A percentile compares a stretch with the other conserved stretches of the same genome.
Conservation (phyloP, 805 yeast genomes). For the Blastobotrys robertii region DNA sequence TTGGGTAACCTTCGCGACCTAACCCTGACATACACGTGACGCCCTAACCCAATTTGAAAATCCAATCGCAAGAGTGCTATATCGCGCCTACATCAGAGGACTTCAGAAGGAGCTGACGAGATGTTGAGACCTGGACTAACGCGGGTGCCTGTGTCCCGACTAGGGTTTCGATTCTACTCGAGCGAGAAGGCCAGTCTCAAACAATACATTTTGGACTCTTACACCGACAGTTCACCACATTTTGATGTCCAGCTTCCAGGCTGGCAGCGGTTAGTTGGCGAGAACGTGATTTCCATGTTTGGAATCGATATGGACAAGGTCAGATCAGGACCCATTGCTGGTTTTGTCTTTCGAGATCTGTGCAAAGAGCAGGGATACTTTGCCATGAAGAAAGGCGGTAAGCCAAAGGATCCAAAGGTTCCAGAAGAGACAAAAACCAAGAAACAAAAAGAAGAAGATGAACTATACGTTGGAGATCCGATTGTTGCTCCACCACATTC, state of each 20-base stretch:
- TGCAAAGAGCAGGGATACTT: slow-evolving; percentile 63
- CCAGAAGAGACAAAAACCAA: not conserved
- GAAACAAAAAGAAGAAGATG: not conserved
- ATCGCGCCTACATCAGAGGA: too few relatives aligned
- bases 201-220: slow-evolving; percentile 1
- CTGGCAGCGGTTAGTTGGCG: slow-evolving; percentile 28
- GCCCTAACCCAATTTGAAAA: too few relatives aligned
- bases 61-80: too few relatives aligned
- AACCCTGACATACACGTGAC: too few relatives aligned
- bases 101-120: too few relatives aligned
- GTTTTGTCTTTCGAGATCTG: slow-evolving; percentile 74
- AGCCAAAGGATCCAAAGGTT: not conserved
- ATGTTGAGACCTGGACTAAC: too few relatives aligned
- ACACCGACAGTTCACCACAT: not conserved
- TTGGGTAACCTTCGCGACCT: too few relatives aligned
- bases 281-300: slow-evolving; percentile 34
- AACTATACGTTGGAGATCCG: slow-evolving; percentile 10
- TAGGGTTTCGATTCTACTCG: slow-evolving; percentile 1
- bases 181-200: slow-evolving; percentile 11
- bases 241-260: slow-evolving; percentile 7
- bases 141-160: too few relatives aligned
- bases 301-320: slow-evolving; percentile 83
- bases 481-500: slow-evolving; percentile 31
- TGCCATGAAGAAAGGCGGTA: not conserved
- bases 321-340: slow-evolving; percentile 92